phyloP scores from a whole-genome alignment of 805 yeast species.

The Torulaspora delbrueckii region DNA sequence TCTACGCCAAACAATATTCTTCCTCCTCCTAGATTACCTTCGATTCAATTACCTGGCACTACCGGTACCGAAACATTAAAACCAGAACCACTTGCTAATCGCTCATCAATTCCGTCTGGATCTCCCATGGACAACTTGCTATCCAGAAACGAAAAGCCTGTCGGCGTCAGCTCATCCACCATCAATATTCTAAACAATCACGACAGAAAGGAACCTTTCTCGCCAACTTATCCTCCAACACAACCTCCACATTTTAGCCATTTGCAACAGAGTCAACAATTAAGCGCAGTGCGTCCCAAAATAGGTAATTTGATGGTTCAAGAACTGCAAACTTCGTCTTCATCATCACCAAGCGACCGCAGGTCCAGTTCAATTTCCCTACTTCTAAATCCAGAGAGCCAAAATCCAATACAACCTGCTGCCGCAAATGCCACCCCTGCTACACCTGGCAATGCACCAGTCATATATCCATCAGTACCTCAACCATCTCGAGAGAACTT shows the following conservation, averaged over 20 bases:
- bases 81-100: neutral
- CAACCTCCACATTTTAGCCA: constrained; percentile 1
- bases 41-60: constrained; percentile 25
- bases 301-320: constrained; percentile 12
- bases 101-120: neutral
- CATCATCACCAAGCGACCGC: constrained; percentile 8
- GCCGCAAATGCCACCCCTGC: neutral
- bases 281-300: constrained; percentile 9
- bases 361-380: constrained; percentile 15
- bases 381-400: constrained; percentile 14
- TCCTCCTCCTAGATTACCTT: constrained; percentile 34
- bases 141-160: constrained; percentile 1
- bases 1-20: constrained; percentile 23
- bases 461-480: neutral
- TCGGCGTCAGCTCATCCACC: constrained; percentile 6
- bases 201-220: neutral
- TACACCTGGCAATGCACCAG: neutral
- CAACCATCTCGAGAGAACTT: constrained; percentile 7
- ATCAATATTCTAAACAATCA: constrained; percentile 9
- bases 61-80: neutral
- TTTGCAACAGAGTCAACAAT: constrained; percentile 4
- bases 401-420: neutral
- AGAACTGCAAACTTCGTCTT: constrained; percentile 8
- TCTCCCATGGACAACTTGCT: neutral
- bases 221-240: neutral